Evolutionary conservation across 176 grass and related monocot species (phyloP).

Genomic region (Zoysia japonica): DNA sequence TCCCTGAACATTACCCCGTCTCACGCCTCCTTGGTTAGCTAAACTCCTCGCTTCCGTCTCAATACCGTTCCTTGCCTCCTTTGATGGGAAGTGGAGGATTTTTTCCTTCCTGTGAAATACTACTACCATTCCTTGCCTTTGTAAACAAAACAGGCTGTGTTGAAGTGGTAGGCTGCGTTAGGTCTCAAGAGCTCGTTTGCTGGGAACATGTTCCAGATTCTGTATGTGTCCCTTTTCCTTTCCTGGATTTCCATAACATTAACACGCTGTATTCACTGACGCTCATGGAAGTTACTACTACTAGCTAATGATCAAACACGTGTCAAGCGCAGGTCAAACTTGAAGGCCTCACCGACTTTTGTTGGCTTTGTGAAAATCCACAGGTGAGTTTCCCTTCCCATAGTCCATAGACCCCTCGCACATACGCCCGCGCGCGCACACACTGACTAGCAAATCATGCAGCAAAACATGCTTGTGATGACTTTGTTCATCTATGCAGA

Average conservation of each 20-base stretch:
- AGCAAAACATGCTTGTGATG: neutral
- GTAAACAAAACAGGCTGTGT: constrained; percentile 57
- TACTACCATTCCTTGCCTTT: too few relatives aligned
- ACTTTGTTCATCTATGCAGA: constrained; percentile 48
- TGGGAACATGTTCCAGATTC: constrained; percentile 81
- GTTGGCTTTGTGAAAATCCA: constrained; percentile 88
- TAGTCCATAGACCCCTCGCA: too few relatives aligned
- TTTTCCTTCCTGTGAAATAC: too few relatives aligned
- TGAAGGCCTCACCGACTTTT: constrained; percentile 80
- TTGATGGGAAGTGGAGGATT: too few relatives aligned
- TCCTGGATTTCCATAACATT: too few relatives aligned
- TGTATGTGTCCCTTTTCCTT: constrained; percentile 27
- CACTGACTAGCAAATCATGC: neutral
- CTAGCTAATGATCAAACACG: neutral
- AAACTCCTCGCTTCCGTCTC: too few relatives aligned
- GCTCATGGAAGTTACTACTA: too few relatives aligned
- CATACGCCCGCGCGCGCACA: too few relatives aligned
- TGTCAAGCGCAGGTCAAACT: constrained; percentile 70
- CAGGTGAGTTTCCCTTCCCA: constrained; percentile 36
- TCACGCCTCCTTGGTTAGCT: constrained; percentile 71
- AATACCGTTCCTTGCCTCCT: too few relatives aligned
- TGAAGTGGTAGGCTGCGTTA: constrained; percentile 78
- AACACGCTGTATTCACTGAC: too few relatives aligned
- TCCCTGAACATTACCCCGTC: constrained; percentile 77
- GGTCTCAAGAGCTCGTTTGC: constrained; percentile 63